A percentile compares a stretch with the other conserved stretches of the same genome.
These are phyloP conservation scores for Tricholoma terreum DNA, from an alignment of 768 basidiomycete genomes.

Conservation along the genomic window DNA sequence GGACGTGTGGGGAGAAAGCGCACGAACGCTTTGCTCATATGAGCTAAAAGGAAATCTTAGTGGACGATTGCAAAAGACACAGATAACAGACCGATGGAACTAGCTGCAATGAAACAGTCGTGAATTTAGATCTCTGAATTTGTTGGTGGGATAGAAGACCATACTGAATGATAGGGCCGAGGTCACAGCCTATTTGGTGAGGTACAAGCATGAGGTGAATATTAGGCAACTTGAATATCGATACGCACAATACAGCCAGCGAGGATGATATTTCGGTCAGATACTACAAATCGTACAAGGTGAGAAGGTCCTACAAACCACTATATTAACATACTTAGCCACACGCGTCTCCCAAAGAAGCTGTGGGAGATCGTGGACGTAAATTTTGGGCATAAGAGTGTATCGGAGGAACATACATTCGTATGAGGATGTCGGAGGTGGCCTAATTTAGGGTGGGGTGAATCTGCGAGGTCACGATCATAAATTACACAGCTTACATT, in stretches of 20 bases:
- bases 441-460: constrained; percentile 10
- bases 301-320: neutral
- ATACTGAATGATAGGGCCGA: constrained; percentile 16
- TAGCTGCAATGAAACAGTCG: neutral
- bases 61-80: too few relatives aligned
- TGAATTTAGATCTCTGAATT: neutral
- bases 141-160: neutral
- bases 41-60: too few relatives aligned
- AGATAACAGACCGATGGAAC: too few relatives aligned
- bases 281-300: constrained; percentile 11
- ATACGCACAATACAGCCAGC: constrained; percentile 18
- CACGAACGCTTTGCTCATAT: too few relatives aligned
- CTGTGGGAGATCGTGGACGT: constrained; percentile 6
- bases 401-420: constrained; percentile 22
- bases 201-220: neutral
- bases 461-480: neutral
- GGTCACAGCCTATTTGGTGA: constrained; percentile 5
- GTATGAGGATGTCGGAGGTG: constrained; percentile 21
- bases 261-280: constrained; percentile 15
- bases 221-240: neutral
- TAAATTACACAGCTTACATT: constrained; percentile 18
- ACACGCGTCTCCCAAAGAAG: constrained; percentile 26
- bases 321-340: constrained; percentile 17
- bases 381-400: neutral
- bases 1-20: too few relatives aligned